Conservation (phyloP, 2,329 filamentous ascomycete species). For the Fusarium sulawesiense region DNA sequence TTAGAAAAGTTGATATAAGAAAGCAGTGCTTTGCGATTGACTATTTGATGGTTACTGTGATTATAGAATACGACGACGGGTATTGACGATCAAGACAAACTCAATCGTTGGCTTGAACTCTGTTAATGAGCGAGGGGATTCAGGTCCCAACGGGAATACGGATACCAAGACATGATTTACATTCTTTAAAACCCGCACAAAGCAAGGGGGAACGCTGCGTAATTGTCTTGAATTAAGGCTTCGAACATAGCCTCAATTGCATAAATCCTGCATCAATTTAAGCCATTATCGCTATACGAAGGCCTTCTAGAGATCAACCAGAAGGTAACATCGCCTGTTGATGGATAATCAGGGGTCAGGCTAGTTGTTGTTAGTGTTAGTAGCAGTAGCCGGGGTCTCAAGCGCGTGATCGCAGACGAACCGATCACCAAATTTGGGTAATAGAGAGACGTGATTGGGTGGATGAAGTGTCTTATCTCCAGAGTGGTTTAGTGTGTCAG, state of each 20-base stretch:
- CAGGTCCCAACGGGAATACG: not conserved
- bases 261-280: not conserved
- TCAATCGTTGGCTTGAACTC: slow-evolving; percentile 30
- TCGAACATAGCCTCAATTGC: not conserved
- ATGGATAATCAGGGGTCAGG: slow-evolving; percentile 22
- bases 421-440: slow-evolving; percentile 18
- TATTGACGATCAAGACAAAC: slow-evolving; percentile 19
- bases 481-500: slow-evolving; percentile 26
- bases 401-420: slow-evolving; percentile 20
- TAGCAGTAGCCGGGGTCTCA: slow-evolving; percentile 1
- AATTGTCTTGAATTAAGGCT: not conserved
- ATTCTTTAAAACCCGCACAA: not conserved
- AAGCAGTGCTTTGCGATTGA: not conserved
- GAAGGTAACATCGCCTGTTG: slow-evolving; percentile 21
- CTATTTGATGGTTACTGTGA: not conserved
- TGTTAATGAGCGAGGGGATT: slow-evolving; percentile 6
- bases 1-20: not conserved
- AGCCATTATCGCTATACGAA: slow-evolving; percentile 4
- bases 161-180: not conserved
- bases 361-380: not conserved
- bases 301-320: slow-evolving; percentile 9
- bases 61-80: slow-evolving; percentile 3
- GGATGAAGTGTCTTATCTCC: slow-evolving; percentile 10
- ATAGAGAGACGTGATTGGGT: slow-evolving; percentile 10
- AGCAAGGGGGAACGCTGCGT: not conserved